These are phyloP conservation scores for Pinus taeda DNA, from an alignment of 75 land plant genomes.

Conservation along the genomic window DNA sequence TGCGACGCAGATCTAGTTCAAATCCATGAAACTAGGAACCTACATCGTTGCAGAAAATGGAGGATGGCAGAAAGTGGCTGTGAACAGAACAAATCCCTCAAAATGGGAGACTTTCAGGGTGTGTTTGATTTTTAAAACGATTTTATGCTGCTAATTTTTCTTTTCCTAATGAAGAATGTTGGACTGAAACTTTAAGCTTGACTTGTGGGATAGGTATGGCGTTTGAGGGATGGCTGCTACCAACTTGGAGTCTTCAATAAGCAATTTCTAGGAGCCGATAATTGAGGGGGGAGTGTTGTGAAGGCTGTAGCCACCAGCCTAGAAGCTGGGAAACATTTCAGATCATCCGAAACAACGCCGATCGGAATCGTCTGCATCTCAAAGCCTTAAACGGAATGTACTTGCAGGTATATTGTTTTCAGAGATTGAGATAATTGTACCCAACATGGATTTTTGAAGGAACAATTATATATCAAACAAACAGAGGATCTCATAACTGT, in stretches of 20 bases:
- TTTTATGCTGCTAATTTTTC: too few species aligned
- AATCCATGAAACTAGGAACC: constrained; percentile 48
- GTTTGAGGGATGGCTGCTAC: constrained; percentile 34
- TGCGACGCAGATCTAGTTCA: constrained; percentile 71
- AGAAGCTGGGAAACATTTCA: constrained; percentile 45
- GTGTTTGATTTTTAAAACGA: background rate
- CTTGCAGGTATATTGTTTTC: constrained; percentile 48
- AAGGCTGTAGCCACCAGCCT: constrained; percentile 21
- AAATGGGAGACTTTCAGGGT: constrained; percentile 90
- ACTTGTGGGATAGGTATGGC: constrained; percentile 50
- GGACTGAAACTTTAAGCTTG: too few species aligned
- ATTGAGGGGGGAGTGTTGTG: constrained; percentile 25
- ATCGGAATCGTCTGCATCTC: constrained; percentile 46
- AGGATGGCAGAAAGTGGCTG: constrained; percentile 62
- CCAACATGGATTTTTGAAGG: too few species aligned
- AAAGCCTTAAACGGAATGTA: constrained; percentile 65
- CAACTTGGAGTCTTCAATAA: constrained; percentile 53
- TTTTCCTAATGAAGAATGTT: too few species aligned
- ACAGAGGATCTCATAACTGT: too few species aligned
- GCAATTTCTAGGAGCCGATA: constrained; percentile 43
- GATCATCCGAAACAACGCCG: constrained; percentile 22
- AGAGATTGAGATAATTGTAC: background rate
- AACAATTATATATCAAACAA: too few species aligned
- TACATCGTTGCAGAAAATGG: constrained; percentile 73
- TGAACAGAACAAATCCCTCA: constrained; percentile 45